Evolutionary conservation across 495 filamentous ascomycete species (phyloP).

Genomic region (Neurospora sp.): DNA sequence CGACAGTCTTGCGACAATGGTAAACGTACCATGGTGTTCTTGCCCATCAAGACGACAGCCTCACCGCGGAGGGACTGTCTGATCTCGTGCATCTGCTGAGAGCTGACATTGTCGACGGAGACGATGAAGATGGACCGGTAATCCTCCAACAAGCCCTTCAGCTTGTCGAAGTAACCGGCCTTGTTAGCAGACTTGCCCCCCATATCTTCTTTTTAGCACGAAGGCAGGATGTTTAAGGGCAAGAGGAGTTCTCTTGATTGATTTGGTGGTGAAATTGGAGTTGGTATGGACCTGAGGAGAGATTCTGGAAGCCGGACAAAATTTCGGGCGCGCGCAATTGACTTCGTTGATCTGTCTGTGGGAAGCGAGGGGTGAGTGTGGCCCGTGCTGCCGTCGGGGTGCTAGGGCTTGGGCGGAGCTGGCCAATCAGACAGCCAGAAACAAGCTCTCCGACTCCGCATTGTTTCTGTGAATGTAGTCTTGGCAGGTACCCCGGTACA

Average conservation of each 20-base stretch:
- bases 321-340: slow-evolving; percentile 20
- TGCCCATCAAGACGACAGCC: slow-evolving; percentile 96
- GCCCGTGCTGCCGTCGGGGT: slow-evolving; percentile 5
- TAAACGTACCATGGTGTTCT: slow-evolving; percentile 95
- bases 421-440: slow-evolving; percentile 8
- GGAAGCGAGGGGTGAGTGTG: slow-evolving; percentile 3
- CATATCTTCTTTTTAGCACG: slow-evolving; percentile 90
- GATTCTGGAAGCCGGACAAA: slow-evolving; percentile 8
- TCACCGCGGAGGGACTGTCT: slow-evolving; percentile 76
- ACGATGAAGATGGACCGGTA: slow-evolving; percentile 97
- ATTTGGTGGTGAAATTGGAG: slow-evolving; percentile 6
- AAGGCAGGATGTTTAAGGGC: slow-evolving; percentile 98
- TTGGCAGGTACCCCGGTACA: slow-evolving; percentile 2
- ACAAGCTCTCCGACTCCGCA: slow-evolving; percentile 1
- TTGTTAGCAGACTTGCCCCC: slow-evolving; percentile 95
- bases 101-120: slow-evolving; percentile 89
- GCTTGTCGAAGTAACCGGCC: slow-evolving; percentile 98
- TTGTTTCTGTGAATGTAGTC: neutral
- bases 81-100: slow-evolving; percentile 99
- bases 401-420: slow-evolving; percentile 21
- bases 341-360: slow-evolving; percentile 12
- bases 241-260: slow-evolving; percentile 27
- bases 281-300: slow-evolving; percentile 9
- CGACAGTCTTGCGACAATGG: neutral
- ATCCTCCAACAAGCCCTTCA: slow-evolving; percentile 83